These are phyloP conservation scores for Apostasia shenzhenica DNA, from an alignment of 106 monocot species.

Conservation along the genomic window DNA sequence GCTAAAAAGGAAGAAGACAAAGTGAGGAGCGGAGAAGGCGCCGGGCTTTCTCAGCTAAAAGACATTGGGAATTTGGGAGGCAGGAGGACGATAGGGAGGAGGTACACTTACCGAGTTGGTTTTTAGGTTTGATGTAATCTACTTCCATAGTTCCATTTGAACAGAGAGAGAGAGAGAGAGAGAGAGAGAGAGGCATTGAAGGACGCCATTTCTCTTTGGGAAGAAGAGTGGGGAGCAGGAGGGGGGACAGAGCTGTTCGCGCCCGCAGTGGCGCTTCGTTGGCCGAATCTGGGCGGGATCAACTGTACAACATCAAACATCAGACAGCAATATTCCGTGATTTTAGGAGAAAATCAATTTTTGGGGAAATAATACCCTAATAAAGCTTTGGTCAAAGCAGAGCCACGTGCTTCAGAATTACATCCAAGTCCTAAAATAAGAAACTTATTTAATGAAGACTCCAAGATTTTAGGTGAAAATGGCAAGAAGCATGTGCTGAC, in stretches of 20 bases:
- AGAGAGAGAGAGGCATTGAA: background rate
- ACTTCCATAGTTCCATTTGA: background rate
- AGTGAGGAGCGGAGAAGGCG: background rate
- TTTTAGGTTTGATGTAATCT: background rate
- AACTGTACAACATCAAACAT: background rate
- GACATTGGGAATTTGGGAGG: background rate
- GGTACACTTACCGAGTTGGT: slow-evolving; percentile 4
- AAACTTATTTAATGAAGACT: too few species aligned
- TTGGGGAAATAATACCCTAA: background rate
- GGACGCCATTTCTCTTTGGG: background rate
- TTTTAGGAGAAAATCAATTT: too few species aligned
- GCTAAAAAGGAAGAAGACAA: background rate
- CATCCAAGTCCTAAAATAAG: too few species aligned
- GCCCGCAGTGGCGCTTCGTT: background rate
- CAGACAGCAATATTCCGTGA: background rate
- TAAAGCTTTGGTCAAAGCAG: background rate
- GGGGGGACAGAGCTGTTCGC: slow-evolving; percentile 1
- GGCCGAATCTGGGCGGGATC: slow-evolving; percentile 4
- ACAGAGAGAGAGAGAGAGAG: background rate
- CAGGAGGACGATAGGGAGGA: background rate
- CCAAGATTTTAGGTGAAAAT: too few species aligned
- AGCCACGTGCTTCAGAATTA: too few species aligned
- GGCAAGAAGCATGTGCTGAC: too few species aligned
- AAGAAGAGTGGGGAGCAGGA: background rate
- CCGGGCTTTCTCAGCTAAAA: background rate